Base-by-base conservation (phyloP, 148 eudicot species). In the Rhododendron henanense region DNA sequence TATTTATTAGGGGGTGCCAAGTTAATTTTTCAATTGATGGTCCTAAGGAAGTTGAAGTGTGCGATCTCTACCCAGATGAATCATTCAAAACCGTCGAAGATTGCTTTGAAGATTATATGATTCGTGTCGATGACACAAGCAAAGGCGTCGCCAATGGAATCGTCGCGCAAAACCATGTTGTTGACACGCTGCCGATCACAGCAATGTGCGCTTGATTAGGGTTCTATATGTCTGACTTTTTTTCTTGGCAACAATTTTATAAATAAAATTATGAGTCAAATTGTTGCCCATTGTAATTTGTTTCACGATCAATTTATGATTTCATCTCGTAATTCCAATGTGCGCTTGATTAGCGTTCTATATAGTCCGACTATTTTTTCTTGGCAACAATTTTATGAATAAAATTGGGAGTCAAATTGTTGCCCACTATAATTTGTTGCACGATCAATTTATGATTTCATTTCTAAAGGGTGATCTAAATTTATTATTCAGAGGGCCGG, bases 1-100 rank as follows among this genome's bases (percentile, higher is more conserved):
- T 90, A 74, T 90, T 90, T 89, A 90, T 90, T 0, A 87, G 86
- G 84, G 92, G 92, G 14, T 90, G 92, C 57, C 92, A 90, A 14
- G 84, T 84, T 21, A 73, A 90, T 78, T 90, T 90, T 57, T 82
- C 89, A 11, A 84, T 90, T 10, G 89, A 90, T 16, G 87, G 88
- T 33, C 84, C 89, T n/a, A 82, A 84, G 14, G 92, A 90, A 35
- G 87, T 90, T 23, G 92, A 90, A 78, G 89, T 87, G 51, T 67
- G 85, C n/a, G 85, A 78, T 44, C 87, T 89, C 2, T 90, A 90
- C 74, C 90, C 90, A 4, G 41, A 90, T 16, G 89, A 87, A 74
- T 19, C 88, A 31, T 90, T 88, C 53, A 74, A 33, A 81, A 89
- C 87, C 19, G 53, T 90, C 14, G 88, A 90, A 25, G 88, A 89